Evolutionary conservation across 2,329 filamentous ascomycete genomes (phyloP).

Genomic region (Colletotrichum sp.): DNA sequence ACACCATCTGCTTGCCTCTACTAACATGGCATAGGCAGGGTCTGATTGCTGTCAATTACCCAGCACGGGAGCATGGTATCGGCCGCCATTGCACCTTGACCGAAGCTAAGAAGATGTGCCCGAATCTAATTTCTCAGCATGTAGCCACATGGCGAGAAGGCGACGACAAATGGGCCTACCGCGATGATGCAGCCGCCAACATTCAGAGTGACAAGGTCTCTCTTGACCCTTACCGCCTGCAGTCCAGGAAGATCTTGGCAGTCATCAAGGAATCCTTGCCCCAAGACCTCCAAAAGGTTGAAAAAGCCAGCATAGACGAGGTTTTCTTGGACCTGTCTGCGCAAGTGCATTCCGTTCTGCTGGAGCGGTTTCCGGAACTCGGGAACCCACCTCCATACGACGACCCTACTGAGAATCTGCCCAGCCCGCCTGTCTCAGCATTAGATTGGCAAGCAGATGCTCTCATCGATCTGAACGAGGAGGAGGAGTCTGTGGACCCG

Average conservation of each 20-base stretch:
- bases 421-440: constrained; percentile 70
- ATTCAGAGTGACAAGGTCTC: constrained; percentile 93
- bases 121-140: constrained; percentile 84
- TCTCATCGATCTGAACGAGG: constrained; percentile 78
- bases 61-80: constrained; percentile 81
- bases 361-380: constrained; percentile 80
- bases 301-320: constrained; percentile 96
- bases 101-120: constrained; percentile 88
- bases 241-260: constrained; percentile 82
- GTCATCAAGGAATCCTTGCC: constrained; percentile 78
- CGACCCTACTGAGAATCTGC: constrained; percentile 73
- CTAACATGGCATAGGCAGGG: constrained; percentile 67
- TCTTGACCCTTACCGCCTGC: constrained; percentile 85
- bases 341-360: constrained; percentile 76
- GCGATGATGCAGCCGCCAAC: constrained; percentile 77
- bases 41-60: constrained; percentile 95
- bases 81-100: constrained; percentile 77
- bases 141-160: constrained; percentile 95
- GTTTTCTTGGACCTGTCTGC: constrained; percentile 92
- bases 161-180: constrained; percentile 90
- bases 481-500: constrained; percentile 79
- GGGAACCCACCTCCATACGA: constrained; percentile 71
- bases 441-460: constrained; percentile 85
- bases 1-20: not conserved
- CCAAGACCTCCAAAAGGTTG: constrained; percentile 70